phyloP scores from a whole-genome alignment of 768 basidiomycete species.

The Termitomyces sp. region DNA sequence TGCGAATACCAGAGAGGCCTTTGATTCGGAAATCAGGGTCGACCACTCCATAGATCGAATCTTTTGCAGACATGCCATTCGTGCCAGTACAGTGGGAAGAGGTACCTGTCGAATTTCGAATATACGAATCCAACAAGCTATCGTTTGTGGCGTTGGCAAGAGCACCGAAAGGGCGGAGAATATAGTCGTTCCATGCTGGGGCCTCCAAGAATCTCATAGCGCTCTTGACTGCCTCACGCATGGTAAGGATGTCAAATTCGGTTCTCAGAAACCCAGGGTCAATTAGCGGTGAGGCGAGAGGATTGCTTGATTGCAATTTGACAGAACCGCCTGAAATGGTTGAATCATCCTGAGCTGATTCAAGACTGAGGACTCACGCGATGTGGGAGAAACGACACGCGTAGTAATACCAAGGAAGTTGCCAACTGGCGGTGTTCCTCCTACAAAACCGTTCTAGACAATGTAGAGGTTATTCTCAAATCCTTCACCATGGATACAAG shows the following conservation, averaged over 20 bases:
- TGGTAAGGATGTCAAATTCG: slow-evolving; percentile 9
- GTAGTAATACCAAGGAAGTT: slow-evolving; percentile 13
- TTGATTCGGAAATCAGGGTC: slow-evolving; percentile 15
- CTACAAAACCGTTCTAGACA: slow-evolving; percentile 13
- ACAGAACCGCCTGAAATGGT: too few species aligned
- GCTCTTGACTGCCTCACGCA: slow-evolving; percentile 14
- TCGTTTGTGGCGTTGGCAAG: slow-evolving; percentile 10
- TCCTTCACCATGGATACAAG: not conserved
- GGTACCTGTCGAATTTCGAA: slow-evolving; percentile 5
- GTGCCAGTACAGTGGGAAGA: slow-evolving; percentile 11
- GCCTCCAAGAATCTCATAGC: slow-evolving; percentile 12
- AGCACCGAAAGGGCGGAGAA: slow-evolving; percentile 5
- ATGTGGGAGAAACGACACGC: slow-evolving; percentile 15
- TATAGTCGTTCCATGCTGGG: slow-evolving; percentile 12
- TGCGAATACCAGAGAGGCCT: slow-evolving; percentile 11
- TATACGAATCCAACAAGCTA: slow-evolving; percentile 2
- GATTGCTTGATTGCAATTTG: slow-evolving; percentile 7
- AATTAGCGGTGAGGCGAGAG: slow-evolving; percentile 12
- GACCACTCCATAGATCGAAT: slow-evolving; percentile 13
- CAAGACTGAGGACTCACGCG: slow-evolving; percentile 7
- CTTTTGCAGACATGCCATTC: slow-evolving; percentile 9
- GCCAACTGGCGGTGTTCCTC: slow-evolving; percentile 7
- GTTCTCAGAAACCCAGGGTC: slow-evolving; percentile 14
- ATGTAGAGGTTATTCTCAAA: too few species aligned
- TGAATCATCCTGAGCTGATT: not conserved